Base-by-base conservation (phyloP, 805 yeast species). In the Candida manassasensis region DNA sequence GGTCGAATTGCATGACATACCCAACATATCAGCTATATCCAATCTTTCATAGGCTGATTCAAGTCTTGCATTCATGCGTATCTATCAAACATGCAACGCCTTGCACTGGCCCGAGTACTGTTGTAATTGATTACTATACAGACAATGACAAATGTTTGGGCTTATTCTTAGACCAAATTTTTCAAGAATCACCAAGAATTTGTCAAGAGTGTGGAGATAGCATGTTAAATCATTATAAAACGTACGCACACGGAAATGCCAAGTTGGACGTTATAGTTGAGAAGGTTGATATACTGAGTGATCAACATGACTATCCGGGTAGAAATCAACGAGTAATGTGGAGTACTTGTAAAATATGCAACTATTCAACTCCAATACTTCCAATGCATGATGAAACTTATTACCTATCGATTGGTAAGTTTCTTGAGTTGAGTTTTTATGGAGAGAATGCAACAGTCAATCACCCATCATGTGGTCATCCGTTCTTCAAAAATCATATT, bases 361-460 rank as follows among this genome's bases (percentile, higher is more conserved):
- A 79, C 10, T 73, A 70, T 24, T 68, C 81, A 0, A 79, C 95
- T 2, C 93, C 96, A 0, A 78, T 83, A 4, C 61, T 81, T 10
- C 84, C 85, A 13, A 77, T 94, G 81, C 83, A 84, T 48, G 90
- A 87, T 32, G 79, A 79, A 26, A 80, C 97, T 0, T 89, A 94
- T 81, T 87, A 81, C 50, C 81, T 80, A 44, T 90, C 97, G 0
- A 81, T 93, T 58, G 98, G 97, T 0, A 94, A 94, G 52, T 93
- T 84, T 53, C 63, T 93, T 16, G 97, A 93, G 61, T 63, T 89
- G 15, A 67, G 83, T 19, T 89, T 89, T 53, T 87, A 95, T 84
- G 69, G 69, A 3, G 50, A 53, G 15, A 49, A 56, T 32, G 60
- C 65, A 2, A 40, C 41, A 4, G 37, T 47, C 16, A 46, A 44